Conservation (phyloP, 2,329 filamentous ascomycete genomes). For the Cytospora mali region DNA sequence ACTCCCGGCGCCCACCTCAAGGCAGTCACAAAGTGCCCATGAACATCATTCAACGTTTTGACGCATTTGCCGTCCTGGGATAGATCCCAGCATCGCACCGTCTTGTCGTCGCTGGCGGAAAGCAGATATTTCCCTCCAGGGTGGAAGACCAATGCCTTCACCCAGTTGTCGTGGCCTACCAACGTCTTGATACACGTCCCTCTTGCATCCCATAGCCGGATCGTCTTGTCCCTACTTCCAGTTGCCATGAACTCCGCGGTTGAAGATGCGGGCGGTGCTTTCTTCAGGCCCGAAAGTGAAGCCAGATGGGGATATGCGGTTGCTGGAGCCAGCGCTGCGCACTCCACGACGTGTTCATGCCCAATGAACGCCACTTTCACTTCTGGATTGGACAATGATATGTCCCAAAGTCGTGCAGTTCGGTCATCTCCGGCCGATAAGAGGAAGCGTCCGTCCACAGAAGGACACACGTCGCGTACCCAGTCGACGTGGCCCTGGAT, state of each 20-base stretch:
- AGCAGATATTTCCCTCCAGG: constrained; percentile 89
- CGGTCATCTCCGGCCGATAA: constrained; percentile 83
- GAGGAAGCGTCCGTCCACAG: constrained; percentile 79
- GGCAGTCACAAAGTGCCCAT: constrained; percentile 84
- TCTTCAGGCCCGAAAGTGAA: constrained; percentile 78
- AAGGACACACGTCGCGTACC: constrained; percentile 87
- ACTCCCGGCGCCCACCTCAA: constrained; percentile 84
- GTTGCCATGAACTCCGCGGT: constrained; percentile 89
- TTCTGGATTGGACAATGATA: constrained; percentile 68
- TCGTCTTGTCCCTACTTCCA: constrained; percentile 86
- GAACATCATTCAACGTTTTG: constrained; percentile 75
- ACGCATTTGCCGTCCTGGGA: constrained; percentile 88
- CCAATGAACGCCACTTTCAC: constrained; percentile 79
- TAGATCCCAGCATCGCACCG: constrained; percentile 91
- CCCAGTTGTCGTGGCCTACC: constrained; percentile 91
- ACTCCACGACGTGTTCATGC: constrained; percentile 85
- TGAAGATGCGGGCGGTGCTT: constrained; percentile 71
- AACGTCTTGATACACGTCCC: constrained; percentile 85
- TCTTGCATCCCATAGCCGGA: constrained; percentile 84
- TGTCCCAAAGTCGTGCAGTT: constrained; percentile 83
- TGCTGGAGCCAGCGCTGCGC: constrained; percentile 82
- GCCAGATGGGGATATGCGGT: constrained; percentile 78
- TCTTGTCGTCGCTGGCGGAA: constrained; percentile 87
- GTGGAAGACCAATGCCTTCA: constrained; percentile 83
- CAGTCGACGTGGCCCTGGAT: constrained; percentile 83